Evolutionary conservation across 495 filamentous ascomycete species (phyloP).

Genomic region (Penicillium crystallinum): DNA sequence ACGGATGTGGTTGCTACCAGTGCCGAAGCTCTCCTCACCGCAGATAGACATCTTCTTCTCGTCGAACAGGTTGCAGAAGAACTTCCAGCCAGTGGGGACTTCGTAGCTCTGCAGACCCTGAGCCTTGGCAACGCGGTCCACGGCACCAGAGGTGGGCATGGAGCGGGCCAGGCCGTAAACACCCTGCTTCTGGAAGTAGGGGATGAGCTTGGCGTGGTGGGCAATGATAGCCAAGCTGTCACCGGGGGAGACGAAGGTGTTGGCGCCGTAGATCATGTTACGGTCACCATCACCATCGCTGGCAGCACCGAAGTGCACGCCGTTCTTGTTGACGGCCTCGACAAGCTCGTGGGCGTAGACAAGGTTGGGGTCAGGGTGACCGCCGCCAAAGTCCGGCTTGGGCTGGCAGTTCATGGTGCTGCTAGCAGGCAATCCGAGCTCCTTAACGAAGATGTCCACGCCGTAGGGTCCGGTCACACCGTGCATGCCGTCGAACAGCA

Average conservation of each 20-base stretch:
- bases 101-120: conserved; percentile 92
- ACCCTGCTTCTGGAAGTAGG: conserved; percentile 95
- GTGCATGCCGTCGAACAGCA: conserved; percentile 89
- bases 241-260: conserved; percentile 92
- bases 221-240: conserved; percentile 97
- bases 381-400: conserved; percentile 89
- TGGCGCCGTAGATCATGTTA: conserved; percentile 99
- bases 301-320: conserved; percentile 92
- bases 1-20: conserved; percentile 97
- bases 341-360: conserved; percentile 97
- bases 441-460: conserved; percentile 87
- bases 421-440: conserved; percentile 69
- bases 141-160: conserved; percentile 94
- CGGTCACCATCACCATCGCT: conserved; percentile 96
- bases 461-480: conserved; percentile 96
- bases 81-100: conserved; percentile 98
- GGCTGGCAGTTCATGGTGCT: conserved; percentile 93
- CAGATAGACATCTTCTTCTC: conserved; percentile 97
- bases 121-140: conserved; percentile 91
- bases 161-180: conserved; percentile 91
- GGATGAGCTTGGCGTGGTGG: conserved; percentile 87
- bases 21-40: conserved; percentile 96
- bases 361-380: conserved; percentile 96
- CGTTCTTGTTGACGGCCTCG: conserved; percentile 83
- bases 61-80: conserved; percentile 98